Base-by-base conservation (phyloP, 345 rosid genomes). In the Arabidopsis thaliana region DNA sequence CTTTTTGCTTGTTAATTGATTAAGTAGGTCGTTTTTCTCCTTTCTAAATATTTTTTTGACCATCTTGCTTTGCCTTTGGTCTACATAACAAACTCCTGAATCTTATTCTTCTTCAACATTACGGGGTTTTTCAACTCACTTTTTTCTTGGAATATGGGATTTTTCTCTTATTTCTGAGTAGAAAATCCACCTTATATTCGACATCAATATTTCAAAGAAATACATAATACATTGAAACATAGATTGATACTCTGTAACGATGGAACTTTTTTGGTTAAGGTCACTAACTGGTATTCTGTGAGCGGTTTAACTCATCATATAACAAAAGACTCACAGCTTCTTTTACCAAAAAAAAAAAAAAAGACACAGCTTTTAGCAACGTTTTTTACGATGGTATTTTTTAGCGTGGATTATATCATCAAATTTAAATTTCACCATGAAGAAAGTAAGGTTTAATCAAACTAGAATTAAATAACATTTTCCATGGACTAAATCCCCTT, bases 21-120 rank as follows among this genome's bases (percentile, higher is more conserved):
- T 14, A 61, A n/a, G 24, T 56, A 23, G 46, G 6, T 36, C 30
- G 22, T 41, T 48, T 67, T 59, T 36, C 20, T 40, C 40, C 45
- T 46, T 76, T 81, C 48, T 63, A 62, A 67, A 24, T 71, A 16
- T 64, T 64, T 65, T 65, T 40, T 63, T 64, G 69, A 79, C 75
- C 60, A 63, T 72, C 79, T 55, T 74, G 79, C 68, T 38, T 75
- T 57, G 76, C 84, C 55, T 59, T 78, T 71, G 42, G 44, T 68
- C 67, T 64, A 14, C 33, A 34, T 45, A 65, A 69, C 70, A 79
- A 77, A 64, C 69, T 53, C 80, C 80, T 77, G 76, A 69, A 70
- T 77, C 75, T 63, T 70, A 70, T 77, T 63, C 76, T 62, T 56
- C 75, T 62, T 46, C 62, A 59, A 25, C 68, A 59, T 32, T 65